phyloP scores from a whole-genome alignment of 164 flowering plant species.

The Vitis vinifera region ASM3070453v1 NC_081820.1:20871501-20872000 shows the following conservation, averaged over 20 bases:
- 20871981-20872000: slow-evolving; percentile 65
- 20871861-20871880: slow-evolving; percentile 66
- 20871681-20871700: slow-evolving; percentile 48
- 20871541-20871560: too few relatives aligned
- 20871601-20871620: slow-evolving; percentile 57
- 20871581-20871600: slow-evolving; percentile 62
- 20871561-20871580: slow-evolving; percentile 33
- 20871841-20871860: not conserved
- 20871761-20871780: too few relatives aligned
- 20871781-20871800: too few relatives aligned
- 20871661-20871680: slow-evolving; percentile 56
- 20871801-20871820: too few relatives aligned
- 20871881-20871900: slow-evolving; percentile 56
- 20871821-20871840: not conserved
- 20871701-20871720: slow-evolving; percentile 50
- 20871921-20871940: slow-evolving; percentile 56
- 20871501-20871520: too few relatives aligned
- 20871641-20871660: slow-evolving; percentile 63
- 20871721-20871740: slow-evolving; percentile 33
- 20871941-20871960: slow-evolving; percentile 64
- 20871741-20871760: too few relatives aligned
- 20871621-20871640: slow-evolving; percentile 84
- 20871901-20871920: slow-evolving; percentile 53
- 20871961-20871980: slow-evolving; percentile 65
- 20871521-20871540: too few relatives aligned